These are phyloP conservation scores for Rugosomyces carneus DNA, from an alignment of 1,284 basidiomycete species.

Conservation along the genomic window DNA sequence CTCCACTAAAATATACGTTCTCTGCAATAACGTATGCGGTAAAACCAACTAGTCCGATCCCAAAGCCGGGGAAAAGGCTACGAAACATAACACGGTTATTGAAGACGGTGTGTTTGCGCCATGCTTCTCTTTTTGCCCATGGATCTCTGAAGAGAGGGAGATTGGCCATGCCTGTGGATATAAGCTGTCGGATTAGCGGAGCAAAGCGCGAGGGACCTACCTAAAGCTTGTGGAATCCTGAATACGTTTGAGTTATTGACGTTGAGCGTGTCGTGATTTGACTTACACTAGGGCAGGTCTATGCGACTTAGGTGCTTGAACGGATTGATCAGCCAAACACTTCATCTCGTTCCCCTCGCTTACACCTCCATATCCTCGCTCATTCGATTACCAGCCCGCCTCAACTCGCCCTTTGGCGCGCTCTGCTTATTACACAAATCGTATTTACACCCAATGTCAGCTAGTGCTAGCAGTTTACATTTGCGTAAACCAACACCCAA, in stretches of 20 bases:
- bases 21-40: slow-evolving; percentile 85
- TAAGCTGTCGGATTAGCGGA: slow-evolving; percentile 4
- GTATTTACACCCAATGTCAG: slow-evolving; percentile 31
- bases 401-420: slow-evolving; percentile 9
- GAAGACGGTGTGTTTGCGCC: slow-evolving; percentile 88
- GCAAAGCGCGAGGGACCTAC: neutral
- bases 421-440: slow-evolving; percentile 5
- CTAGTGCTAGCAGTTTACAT: slow-evolving; percentile 66
- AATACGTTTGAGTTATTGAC: neutral
- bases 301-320: slow-evolving; percentile 35
- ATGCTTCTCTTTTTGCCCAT: slow-evolving; percentile 92
- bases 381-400: neutral
- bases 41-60: slow-evolving; percentile 87
- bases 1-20: slow-evolving; percentile 45
- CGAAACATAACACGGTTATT: slow-evolving; percentile 80
- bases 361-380: slow-evolving; percentile 19
- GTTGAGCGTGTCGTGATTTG: slow-evolving; percentile 26
- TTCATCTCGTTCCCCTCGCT: slow-evolving; percentile 16
- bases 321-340: slow-evolving; percentile 28
- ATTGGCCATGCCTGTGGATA: slow-evolving; percentile 42
- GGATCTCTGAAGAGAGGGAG: slow-evolving; percentile 83
- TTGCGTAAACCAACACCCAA: slow-evolving; percentile 34
- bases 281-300: slow-evolving; percentile 54
- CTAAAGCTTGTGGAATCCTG: neutral
- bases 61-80: slow-evolving; percentile 88